phyloP scores from a whole-genome alignment of 2,329 filamentous ascomycete species.

The Epichloe elymi region DNA sequence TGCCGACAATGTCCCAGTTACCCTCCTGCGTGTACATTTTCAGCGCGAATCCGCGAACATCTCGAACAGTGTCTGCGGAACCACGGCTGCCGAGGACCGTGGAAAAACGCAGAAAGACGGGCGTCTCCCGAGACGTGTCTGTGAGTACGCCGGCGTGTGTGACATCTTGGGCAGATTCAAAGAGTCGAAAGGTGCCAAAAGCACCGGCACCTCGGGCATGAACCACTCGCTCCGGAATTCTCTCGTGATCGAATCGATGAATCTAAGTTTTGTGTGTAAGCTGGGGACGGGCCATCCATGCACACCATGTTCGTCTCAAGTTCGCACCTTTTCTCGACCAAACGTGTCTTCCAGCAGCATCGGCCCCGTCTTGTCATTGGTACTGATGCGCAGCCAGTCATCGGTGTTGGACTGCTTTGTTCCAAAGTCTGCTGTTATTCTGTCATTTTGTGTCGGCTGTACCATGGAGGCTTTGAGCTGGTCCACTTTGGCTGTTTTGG shows the following conservation, averaged over 20 bases:
- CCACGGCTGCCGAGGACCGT: conserved; percentile 65
- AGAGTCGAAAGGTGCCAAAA: conserved; percentile 56
- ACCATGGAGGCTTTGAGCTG: conserved; percentile 48
- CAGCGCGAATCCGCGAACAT: conserved; percentile 67
- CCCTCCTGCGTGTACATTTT: conserved; percentile 48
- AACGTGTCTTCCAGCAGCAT: conserved; percentile 52
- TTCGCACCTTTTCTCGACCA: conserved; percentile 50
- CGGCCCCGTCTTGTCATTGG: conserved; percentile 51
- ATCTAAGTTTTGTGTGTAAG: conserved; percentile 31
- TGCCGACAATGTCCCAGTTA: conserved; percentile 8
- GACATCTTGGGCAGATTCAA: conserved; percentile 52
- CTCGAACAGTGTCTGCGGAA: conserved; percentile 69
- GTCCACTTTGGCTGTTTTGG: conserved; percentile 39
- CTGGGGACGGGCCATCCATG: too few species aligned
- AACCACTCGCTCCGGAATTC: conserved; percentile 47
- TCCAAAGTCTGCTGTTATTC: conserved; percentile 66
- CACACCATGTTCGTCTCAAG: background rate
- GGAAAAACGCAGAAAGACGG: conserved; percentile 47
- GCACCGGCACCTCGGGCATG: conserved; percentile 59
- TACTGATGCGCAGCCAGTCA: conserved; percentile 58
- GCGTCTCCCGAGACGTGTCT: conserved; percentile 37
- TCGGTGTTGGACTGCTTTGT: conserved; percentile 62
- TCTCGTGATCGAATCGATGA: conserved; percentile 55
- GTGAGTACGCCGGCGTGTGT: conserved; percentile 51
- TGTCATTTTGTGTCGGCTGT: conserved; percentile 41